phyloP scores from a whole-genome alignment of 148 eudicot genomes.

The Amaranthus cruentus region DNA sequence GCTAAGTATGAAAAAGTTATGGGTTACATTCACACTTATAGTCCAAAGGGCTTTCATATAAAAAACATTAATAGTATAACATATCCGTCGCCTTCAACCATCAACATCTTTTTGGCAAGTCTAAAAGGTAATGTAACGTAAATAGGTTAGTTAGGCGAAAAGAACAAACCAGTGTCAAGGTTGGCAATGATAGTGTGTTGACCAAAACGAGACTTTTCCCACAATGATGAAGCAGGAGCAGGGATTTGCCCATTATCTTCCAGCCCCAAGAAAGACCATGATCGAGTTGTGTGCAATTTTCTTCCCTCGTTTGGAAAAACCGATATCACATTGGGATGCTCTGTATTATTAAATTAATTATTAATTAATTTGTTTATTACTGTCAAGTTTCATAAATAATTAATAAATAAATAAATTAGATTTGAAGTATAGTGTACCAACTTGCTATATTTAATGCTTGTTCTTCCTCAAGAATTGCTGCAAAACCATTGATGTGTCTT shows the following conservation, averaged over 20 bases:
- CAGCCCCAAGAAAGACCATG: conserved; percentile 83
- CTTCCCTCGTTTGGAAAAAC: conserved; percentile 62
- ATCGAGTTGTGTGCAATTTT: conserved; percentile 73
- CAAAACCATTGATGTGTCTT: conserved; percentile 87
- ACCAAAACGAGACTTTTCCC: conserved; percentile 76
- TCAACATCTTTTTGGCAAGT: too few species aligned
- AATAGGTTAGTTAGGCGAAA: neutral
- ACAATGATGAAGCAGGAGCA: conserved; percentile 34
- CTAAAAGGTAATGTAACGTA: too few species aligned
- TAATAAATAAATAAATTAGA: neutral
- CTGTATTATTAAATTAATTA: conserved; percentile 25
- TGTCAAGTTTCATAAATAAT: neutral
- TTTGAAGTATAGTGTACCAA: conserved; percentile 18
- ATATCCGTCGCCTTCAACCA: too few species aligned
- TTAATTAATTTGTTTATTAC: neutral
- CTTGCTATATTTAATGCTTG: conserved; percentile 57
- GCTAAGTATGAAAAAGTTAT: too few species aligned
- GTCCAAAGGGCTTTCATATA: too few species aligned
- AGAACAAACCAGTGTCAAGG: conserved; percentile 70
- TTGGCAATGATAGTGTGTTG: conserved; percentile 80
- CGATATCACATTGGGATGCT: conserved; percentile 72
- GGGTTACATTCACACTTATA: too few species aligned
- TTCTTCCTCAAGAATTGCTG: conserved; percentile 68
- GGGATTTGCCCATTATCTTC: conserved; percentile 43
- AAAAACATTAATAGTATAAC: too few species aligned